phyloP scores from a whole-genome alignment of 306 rosid genomes.

The Citrullus colocynthis region DNA sequence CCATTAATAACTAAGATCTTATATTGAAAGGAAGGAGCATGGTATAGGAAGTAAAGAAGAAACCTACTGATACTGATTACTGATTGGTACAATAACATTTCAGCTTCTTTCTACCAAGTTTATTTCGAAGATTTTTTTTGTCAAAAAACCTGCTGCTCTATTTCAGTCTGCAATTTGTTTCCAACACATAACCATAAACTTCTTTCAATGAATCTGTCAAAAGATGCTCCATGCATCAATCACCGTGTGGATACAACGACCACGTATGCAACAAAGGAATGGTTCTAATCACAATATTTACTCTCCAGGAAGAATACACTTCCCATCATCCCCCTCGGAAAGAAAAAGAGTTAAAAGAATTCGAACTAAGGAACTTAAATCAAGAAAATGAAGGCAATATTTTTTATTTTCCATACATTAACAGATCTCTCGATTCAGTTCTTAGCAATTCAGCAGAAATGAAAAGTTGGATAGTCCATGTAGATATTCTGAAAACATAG shows the following conservation, averaged over 20 bases:
- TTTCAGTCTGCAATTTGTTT: background rate
- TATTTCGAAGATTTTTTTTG: background rate
- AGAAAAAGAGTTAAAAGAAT: background rate
- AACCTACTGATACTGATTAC: background rate
- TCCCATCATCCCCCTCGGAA: background rate
- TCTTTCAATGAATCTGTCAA: background rate
- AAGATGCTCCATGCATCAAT: background rate
- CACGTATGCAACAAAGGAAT: background rate
- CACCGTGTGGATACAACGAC: background rate
- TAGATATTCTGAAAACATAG: background rate
- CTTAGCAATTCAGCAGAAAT: background rate
- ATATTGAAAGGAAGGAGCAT: background rate
- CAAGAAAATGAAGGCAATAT: background rate
- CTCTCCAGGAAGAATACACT: background rate
- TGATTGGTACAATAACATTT: background rate
- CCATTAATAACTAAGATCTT: background rate
- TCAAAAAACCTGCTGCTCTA: background rate
- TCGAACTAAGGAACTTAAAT: background rate
- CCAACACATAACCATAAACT: background rate
- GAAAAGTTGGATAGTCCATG: background rate
- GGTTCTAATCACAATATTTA: background rate
- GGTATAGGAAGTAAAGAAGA: background rate
- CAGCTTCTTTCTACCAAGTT: background rate
- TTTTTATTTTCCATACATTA: background rate
- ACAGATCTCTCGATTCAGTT: background rate